Percentiles rank a stretch among this genome's conserved stretches.
These are phyloP conservation scores for Candida xyloterini DNA, from an alignment of 805 yeast species.

Conservation along the genomic window DNA sequence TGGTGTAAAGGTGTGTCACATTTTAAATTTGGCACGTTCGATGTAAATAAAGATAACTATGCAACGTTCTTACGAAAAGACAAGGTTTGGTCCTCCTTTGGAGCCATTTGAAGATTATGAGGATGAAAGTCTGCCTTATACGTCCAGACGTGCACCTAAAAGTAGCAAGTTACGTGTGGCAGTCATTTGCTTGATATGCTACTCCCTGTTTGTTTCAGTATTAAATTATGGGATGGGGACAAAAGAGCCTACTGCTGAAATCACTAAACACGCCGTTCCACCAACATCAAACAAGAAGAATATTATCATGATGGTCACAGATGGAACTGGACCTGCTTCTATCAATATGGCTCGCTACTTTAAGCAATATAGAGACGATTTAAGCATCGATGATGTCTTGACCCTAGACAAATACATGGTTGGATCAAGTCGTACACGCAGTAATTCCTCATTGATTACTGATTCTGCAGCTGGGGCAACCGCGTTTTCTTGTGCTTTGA, in stretches of 20 bases:
- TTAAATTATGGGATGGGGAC: slow-evolving; percentile 3
- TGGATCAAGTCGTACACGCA: slow-evolving; percentile 83
- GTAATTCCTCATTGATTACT: slow-evolving; percentile 73
- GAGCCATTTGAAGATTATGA: slow-evolving; percentile 1
- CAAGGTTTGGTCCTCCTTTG: background rate
- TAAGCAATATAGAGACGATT: slow-evolving; percentile 55
- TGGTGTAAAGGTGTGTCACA: slow-evolving; percentile 6
- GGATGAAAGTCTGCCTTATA: background rate
- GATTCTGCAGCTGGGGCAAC: slow-evolving; percentile 98
- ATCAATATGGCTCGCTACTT: slow-evolving; percentile 75
- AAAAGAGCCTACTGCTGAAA: background rate
- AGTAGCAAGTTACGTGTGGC: slow-evolving; percentile 8
- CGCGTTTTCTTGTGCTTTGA: slow-evolving; percentile 81
- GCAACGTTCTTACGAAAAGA: slow-evolving; percentile 2
- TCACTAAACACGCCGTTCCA: background rate
- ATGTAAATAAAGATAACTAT: background rate
- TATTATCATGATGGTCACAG: slow-evolving; percentile 84
- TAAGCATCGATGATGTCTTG: slow-evolving; percentile 55
- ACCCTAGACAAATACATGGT: slow-evolving; percentile 65
- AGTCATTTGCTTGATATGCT: slow-evolving; percentile 2
- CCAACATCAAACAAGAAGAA: slow-evolving; percentile 50
- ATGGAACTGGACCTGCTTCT: slow-evolving; percentile 95
- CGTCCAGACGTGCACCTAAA: slow-evolving; percentile 2
- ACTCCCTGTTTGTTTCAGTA: slow-evolving; percentile 5
- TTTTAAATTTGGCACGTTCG: slow-evolving; percentile 1